Conservation (phyloP, 2,329 filamentous ascomycete species). For the Colletotrichum cordylinicola region DNA sequence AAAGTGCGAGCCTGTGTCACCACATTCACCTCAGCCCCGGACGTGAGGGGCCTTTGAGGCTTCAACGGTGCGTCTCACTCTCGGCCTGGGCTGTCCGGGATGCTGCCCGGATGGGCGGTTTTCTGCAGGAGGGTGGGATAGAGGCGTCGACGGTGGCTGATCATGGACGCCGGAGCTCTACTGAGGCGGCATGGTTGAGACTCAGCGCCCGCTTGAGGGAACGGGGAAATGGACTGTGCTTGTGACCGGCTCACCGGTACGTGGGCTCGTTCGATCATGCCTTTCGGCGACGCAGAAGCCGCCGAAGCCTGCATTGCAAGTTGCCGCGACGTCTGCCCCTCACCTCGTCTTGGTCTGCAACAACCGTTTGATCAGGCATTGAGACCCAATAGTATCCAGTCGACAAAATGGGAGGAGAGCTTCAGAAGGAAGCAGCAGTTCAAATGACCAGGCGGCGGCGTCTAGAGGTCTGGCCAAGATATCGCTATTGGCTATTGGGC, state of each 20-base stretch:
- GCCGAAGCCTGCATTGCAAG: background rate
- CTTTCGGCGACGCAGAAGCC: background rate
- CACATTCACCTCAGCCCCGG: background rate
- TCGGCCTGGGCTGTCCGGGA: background rate
- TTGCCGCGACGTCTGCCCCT: background rate
- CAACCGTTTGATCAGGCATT: background rate
- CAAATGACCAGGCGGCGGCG: background rate
- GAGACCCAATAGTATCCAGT: background rate
- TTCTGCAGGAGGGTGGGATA: background rate
- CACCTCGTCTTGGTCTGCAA: background rate
- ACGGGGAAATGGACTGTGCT: background rate
- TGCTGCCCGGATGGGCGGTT: background rate
- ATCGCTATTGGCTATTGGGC: background rate
- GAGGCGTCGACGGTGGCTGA: constrained; percentile 10
- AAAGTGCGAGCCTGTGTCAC: background rate
- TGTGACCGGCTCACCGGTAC: background rate
- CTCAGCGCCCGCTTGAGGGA: background rate
- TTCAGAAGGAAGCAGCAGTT: background rate
- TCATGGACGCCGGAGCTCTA: background rate
- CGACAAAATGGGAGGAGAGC: background rate
- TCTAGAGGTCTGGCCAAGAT: background rate
- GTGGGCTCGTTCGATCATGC: background rate
- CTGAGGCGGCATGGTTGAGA: background rate
- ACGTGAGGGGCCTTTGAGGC: background rate
- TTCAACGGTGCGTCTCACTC: constrained; percentile 18